Percentiles rank a stretch among this genome's conserved stretches.
These are phyloP conservation scores for Chiua virens DNA, from an alignment of 768 basidiomycete species.

Conservation along the genomic window DNA sequence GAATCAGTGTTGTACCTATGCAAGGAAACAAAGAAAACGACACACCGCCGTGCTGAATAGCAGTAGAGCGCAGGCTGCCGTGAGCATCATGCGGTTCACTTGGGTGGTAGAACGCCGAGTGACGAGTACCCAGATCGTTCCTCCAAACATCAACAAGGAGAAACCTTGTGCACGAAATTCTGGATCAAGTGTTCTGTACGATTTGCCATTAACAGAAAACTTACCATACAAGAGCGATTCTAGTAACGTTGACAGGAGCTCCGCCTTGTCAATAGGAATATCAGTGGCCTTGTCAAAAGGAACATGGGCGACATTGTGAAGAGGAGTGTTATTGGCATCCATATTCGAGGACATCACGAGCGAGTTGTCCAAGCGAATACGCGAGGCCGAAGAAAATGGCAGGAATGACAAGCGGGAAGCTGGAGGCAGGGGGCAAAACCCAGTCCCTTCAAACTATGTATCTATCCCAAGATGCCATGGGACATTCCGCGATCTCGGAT, in stretches of 20 bases:
- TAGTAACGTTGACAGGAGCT: background rate
- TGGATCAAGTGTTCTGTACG: background rate
- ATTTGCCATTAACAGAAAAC: background rate
- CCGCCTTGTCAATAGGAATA: conserved; percentile 1
- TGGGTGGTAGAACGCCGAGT: background rate
- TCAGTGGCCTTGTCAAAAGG: background rate
- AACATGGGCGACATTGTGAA: background rate
- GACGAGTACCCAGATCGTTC: conserved; percentile 22
- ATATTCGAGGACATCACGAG: background rate
- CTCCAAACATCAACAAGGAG: conserved; percentile 31
- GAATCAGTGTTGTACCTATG: background rate
- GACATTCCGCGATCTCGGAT: too few relatives aligned
- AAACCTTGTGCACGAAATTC: conserved; percentile 17
- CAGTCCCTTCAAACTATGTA: too few relatives aligned
- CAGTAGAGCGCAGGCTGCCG: conserved; percentile 20
- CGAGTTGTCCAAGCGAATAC: background rate
- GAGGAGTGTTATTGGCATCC: too few relatives aligned
- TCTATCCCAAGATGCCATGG: too few relatives aligned
- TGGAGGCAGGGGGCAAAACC: too few relatives aligned
- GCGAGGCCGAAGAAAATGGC: background rate
- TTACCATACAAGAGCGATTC: conserved; percentile 5
- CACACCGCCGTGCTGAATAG: conserved; percentile 24
- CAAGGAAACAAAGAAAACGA: background rate
- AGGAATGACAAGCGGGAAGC: background rate
- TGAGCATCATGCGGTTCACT: conserved; percentile 15